Percentiles rank a stretch among this genome's conserved stretches.
phyloP scores from a whole-genome alignment of 345 rosid genomes.

The Sonneratia alba region DNA sequence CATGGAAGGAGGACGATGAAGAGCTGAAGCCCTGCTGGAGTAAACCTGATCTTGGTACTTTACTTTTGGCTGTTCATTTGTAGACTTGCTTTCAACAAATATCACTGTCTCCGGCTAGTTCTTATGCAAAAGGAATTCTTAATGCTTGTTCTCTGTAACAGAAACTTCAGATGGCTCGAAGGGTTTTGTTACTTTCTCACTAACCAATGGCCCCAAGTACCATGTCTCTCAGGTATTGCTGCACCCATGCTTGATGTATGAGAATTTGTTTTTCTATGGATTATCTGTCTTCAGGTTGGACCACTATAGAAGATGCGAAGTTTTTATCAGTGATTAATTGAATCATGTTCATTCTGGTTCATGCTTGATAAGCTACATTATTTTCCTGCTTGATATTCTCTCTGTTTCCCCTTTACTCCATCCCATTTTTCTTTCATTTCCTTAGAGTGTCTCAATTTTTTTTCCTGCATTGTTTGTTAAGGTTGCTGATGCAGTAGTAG shows the following conservation, averaged over 20 bases:
- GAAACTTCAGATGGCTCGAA: conserved; percentile 42
- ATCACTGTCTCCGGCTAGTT: neutral
- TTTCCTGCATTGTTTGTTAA: conserved; percentile 25
- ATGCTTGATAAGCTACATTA: neutral
- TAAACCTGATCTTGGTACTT: conserved; percentile 41
- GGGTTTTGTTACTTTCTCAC: conserved; percentile 80
- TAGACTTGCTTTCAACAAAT: neutral
- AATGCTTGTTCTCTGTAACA: conserved; percentile 20
- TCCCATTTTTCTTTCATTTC: neutral
- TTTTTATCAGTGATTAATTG: neutral
- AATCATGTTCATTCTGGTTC: neutral
- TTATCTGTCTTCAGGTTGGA: neutral
- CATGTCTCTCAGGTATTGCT: conserved; percentile 83
- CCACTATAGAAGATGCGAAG: neutral
- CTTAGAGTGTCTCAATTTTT: neutral
- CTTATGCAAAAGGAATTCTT: conserved; percentile 4
- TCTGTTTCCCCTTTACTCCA: neutral
- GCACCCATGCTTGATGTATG: neutral
- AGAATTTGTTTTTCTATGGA: neutral
- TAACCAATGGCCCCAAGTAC: conserved; percentile 92
- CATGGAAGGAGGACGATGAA: conserved; percentile 59
- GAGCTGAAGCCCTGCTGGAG: conserved; percentile 75
- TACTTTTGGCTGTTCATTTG: conserved; percentile 1
- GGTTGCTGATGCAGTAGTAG: conserved; percentile 87
- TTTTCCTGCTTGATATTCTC: neutral